These are phyloP conservation scores for Sphagnum fallax DNA, from an alignment of 228 moss, liverwort and hornwort genomes.

Conservation along the genomic window DNA sequence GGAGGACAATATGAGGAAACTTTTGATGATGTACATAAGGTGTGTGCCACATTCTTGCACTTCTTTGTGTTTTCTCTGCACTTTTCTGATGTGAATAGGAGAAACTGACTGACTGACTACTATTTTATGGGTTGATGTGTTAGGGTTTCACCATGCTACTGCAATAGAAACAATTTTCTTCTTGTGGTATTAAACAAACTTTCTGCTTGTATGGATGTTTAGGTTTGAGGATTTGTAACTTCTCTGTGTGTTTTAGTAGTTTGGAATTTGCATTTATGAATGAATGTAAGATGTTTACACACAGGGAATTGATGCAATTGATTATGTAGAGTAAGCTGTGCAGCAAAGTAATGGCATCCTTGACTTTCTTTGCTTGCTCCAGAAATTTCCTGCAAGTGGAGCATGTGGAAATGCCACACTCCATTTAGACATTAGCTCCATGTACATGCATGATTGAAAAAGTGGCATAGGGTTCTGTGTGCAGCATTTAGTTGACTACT, in stretches of 20 bases:
- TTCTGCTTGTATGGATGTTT: too few species aligned
- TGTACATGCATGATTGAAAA: too few species aligned
- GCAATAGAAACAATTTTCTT: not conserved
- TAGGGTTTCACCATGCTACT: not conserved
- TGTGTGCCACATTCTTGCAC: not conserved
- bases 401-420: not conserved
- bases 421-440: not conserved
- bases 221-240: too few species aligned
- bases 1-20: conserved; percentile 48
- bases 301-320: too few species aligned
- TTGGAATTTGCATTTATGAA: too few species aligned
- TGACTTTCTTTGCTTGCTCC: too few species aligned
- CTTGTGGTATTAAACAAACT: too few species aligned
- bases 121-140: not conserved
- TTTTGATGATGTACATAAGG: conserved; percentile 50
- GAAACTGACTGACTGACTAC: not conserved
- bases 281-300: too few species aligned
- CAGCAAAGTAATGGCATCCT: too few species aligned
- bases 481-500: conserved; percentile 56
- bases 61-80: not conserved
- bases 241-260: too few species aligned
- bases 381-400: too few species aligned
- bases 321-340: too few species aligned
- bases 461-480: not conserved
- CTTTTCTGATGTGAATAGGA: not conserved